A percentile compares a stretch with the other conserved stretches of the same genome.
Conservation (phyloP, 2,329 filamentous ascomycete species). For the Curvularia hawaiiensis region DNA sequence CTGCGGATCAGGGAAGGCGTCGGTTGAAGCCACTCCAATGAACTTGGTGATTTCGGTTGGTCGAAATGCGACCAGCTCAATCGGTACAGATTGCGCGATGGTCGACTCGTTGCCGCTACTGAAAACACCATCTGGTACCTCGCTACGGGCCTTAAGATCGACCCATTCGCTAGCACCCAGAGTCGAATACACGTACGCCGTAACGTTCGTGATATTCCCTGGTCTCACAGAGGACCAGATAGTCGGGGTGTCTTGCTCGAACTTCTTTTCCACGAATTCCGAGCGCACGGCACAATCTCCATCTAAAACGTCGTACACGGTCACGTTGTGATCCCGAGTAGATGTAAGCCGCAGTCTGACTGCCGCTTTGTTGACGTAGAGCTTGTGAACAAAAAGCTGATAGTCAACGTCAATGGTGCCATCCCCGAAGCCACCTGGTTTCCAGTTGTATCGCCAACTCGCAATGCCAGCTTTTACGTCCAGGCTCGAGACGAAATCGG, state of each 20-base stretch:
- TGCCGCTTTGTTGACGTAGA: conserved; percentile 65
- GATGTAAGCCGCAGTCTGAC: conserved; percentile 65
- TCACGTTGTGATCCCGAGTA: conserved; percentile 58
- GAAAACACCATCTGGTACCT: conserved; percentile 57
- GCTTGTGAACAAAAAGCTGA: conserved; percentile 68
- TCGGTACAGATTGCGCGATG: conserved; percentile 64
- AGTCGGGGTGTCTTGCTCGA: conserved; percentile 55
- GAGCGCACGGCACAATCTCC: conserved; percentile 71
- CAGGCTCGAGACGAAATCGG: conserved; percentile 64
- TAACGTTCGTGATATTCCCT: conserved; percentile 64
- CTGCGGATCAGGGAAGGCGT: conserved; percentile 67
- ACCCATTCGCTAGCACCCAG: conserved; percentile 54
- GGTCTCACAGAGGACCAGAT: conserved; percentile 72
- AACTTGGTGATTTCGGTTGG: conserved; percentile 67
- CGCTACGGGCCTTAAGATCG: conserved; percentile 49
- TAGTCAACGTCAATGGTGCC: conserved; percentile 65
- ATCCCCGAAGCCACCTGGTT: conserved; percentile 51
- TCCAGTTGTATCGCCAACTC: conserved; percentile 71
- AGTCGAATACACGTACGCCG: conserved; percentile 63
- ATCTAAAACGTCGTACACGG: conserved; percentile 70
- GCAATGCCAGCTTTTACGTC: conserved; percentile 68
- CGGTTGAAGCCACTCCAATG: conserved; percentile 70
- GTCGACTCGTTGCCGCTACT: conserved; percentile 63
- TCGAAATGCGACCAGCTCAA: conserved; percentile 59
- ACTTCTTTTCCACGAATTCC: conserved; percentile 61